Percentiles rank a stretch among this genome's conserved stretches.
Conservation (phyloP, 2,329 filamentous ascomycete genomes). For the Albophoma yamanashiensis region DNA sequence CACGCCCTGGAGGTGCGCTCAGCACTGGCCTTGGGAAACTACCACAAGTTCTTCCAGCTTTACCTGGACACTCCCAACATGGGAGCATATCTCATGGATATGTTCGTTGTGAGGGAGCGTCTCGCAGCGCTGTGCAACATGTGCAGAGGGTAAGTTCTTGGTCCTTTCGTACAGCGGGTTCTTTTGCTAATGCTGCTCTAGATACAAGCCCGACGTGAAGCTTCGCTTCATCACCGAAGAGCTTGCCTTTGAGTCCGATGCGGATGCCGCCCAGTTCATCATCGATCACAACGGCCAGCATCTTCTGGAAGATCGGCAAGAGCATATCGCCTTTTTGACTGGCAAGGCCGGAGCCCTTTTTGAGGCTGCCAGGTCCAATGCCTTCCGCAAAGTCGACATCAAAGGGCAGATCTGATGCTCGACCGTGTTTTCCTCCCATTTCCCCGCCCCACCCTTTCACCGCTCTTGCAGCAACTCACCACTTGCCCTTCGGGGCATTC, state of each 20-base stretch:
- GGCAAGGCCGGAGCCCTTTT: conserved; percentile 65
- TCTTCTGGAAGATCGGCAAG: conserved; percentile 66
- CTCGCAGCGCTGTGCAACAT: conserved; percentile 84
- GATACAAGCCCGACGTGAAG: conserved; percentile 85
- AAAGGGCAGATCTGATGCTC: conserved; percentile 79
- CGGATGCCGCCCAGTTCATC: conserved; percentile 84
- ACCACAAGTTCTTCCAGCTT: conserved; percentile 94
- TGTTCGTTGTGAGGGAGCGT: conserved; percentile 93
- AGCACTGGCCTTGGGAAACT: conserved; percentile 85
- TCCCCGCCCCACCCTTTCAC: background rate
- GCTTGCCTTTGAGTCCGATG: conserved; percentile 87
- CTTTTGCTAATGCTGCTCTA: conserved; percentile 40
- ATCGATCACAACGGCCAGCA: conserved; percentile 67
- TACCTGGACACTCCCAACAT: conserved; percentile 93
- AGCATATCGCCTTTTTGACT: conserved; percentile 62
- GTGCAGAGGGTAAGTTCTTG: conserved; percentile 73
- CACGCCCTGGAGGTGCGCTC: conserved; percentile 89
- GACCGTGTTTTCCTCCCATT: background rate
- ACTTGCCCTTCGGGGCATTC: background rate
- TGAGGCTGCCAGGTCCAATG: conserved; percentile 59
- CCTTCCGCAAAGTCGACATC: conserved; percentile 86
- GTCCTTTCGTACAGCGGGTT: background rate
- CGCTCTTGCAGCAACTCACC: background rate
- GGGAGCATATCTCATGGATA: conserved; percentile 98
- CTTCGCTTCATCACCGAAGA: conserved; percentile 91